Evolutionary conservation across 169 alveolate genomes (phyloP), one percentile per base, ranked within the genome.

Genomic region (Cryptosporidium canis): DNA sequence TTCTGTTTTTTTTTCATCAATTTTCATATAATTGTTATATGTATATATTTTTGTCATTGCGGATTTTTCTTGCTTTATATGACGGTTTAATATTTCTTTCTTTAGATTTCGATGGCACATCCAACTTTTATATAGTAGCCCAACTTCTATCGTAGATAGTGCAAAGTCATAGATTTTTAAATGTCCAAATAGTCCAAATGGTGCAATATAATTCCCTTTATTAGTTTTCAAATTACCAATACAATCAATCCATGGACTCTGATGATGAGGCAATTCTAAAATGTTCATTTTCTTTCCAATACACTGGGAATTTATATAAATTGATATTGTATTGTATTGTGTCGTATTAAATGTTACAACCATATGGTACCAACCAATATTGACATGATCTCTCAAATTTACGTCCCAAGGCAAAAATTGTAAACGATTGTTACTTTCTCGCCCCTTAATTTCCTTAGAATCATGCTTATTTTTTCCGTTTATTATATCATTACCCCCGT

Each of bases 171-270:
- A 77, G 55, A 77, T 77, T 31, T 77, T 77, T 41, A 77, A 61
- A 77, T 77, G 87, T 0, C 87, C 87, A 55, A 77, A 77, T 55
- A 77, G 27, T 35, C 87, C 87, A 77, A 77, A 77, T 21, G 87
- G 87, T 35, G 87, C 87, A 41, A 77, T 77, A 27, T 77, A 77
- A 55, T 61, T 56, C 7, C 87, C 87, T 77, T 77, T 77, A 14
- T 4, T 14, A 58, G 87, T 35, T 61, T 58, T 77, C 45, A 77
- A 61, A 58, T 77, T 77, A 56, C 87, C 87, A 21, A 77, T 77
- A 77, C 87, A 77, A 39, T 55, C 70, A 39, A 77, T 77, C 87
- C 87, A 77, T 56, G 87, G 87, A 39, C 72, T 61, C 61, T 77
- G 87, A 77, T 77, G 87, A 58, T 77, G 87, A 14, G 87, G 87